These are phyloP conservation scores for Excoecaria cochinchinensis DNA, from an alignment of 345 rosid species.

Conservation along the genomic window DNA sequence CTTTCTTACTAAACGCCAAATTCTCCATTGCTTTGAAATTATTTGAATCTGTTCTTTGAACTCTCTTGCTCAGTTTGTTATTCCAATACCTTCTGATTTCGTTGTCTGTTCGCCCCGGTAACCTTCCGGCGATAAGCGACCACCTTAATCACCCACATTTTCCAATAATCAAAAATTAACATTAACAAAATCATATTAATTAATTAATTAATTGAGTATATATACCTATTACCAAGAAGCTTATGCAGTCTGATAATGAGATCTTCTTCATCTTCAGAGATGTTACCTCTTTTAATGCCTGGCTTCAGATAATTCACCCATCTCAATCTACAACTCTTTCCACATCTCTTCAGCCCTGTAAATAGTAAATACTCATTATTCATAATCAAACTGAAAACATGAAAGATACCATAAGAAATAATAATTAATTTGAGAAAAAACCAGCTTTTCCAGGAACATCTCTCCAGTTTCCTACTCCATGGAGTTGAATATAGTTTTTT, in stretches of 20 bases:
- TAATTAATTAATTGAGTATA: neutral
- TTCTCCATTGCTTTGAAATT: too few relatives aligned
- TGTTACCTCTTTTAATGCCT: slow-evolving; percentile 4
- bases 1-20: too few relatives aligned
- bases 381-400: too few relatives aligned
- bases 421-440: too few relatives aligned
- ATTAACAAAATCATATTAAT: too few relatives aligned
- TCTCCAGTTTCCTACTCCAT: slow-evolving; percentile 47
- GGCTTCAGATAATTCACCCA: slow-evolving; percentile 12
- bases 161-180: neutral
- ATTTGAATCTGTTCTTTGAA: too few relatives aligned
- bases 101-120: slow-evolving; percentile 43
- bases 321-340: slow-evolving; percentile 8
- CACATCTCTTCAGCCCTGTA: slow-evolving; percentile 3
- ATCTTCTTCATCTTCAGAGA: slow-evolving; percentile 28
- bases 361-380: neutral
- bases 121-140: slow-evolving; percentile 40
- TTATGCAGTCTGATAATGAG: slow-evolving; percentile 37
- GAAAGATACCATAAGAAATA: too few relatives aligned
- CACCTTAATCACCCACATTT: neutral
- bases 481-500: slow-evolving; percentile 25
- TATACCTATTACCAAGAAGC: slow-evolving; percentile 36
- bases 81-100: slow-evolving; percentile 39
- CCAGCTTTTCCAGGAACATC: slow-evolving; percentile 39
- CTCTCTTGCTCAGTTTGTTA: neutral